Conservation (phyloP, 805 yeast genomes). For the Hanseniaspora mollemarum region DNA sequence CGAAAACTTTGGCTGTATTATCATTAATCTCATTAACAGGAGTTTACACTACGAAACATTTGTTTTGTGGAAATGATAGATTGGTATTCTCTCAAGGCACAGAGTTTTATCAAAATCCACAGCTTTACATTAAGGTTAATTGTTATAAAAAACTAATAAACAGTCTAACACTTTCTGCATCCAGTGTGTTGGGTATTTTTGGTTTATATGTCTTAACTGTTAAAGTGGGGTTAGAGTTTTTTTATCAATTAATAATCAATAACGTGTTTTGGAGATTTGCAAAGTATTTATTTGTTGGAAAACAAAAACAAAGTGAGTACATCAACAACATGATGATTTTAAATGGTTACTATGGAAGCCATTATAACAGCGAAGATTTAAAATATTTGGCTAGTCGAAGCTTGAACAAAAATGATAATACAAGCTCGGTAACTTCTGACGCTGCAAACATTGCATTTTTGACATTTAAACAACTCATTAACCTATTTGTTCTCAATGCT, state of each 20-base stretch:
- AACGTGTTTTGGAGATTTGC: background rate
- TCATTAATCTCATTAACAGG: constrained; percentile 30
- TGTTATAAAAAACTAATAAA: constrained; percentile 10
- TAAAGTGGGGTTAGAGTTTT: constrained; percentile 27
- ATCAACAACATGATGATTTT: constrained; percentile 3
- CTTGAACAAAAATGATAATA: constrained; percentile 28
- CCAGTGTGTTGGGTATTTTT: constrained; percentile 33
- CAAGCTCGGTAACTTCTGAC: background rate
- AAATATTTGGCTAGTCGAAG: constrained; percentile 27
- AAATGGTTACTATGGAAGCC: constrained; percentile 8
- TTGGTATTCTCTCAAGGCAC: constrained; percentile 36
- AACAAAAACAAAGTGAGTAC: background rate
- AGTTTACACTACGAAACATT: constrained; percentile 41
- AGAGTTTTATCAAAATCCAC: constrained; percentile 32
- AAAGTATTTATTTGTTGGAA: background rate
- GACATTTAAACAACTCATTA: constrained; percentile 21
- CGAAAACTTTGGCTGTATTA: background rate
- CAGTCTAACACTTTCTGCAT: constrained; percentile 28
- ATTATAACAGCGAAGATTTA: constrained; percentile 30
- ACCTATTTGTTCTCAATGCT: background rate
- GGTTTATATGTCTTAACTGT: constrained; percentile 25
- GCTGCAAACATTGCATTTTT: constrained; percentile 21
- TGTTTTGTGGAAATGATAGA: constrained; percentile 45
- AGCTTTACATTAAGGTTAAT: constrained; percentile 22
- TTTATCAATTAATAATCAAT: constrained; percentile 7